Evolutionary conservation across 2,329 filamentous ascomycete genomes (phyloP).

Genomic region (Knufia fluminis): DNA sequence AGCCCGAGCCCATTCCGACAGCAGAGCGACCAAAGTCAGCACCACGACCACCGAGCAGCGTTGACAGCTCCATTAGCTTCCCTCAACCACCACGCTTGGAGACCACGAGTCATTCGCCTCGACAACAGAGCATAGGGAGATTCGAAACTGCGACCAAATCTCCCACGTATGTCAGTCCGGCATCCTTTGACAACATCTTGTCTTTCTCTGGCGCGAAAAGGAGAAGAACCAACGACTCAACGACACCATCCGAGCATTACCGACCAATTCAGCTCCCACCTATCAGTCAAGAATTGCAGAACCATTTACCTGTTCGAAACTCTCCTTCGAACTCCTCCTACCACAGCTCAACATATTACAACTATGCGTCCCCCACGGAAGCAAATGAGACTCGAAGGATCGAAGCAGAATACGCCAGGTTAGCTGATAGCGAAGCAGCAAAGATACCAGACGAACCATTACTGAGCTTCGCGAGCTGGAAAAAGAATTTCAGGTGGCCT

Average conservation of each 20-base stretch:
- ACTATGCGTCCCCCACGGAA: slow-evolving; percentile 7
- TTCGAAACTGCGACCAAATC: slow-evolving; percentile 12
- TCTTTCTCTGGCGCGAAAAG: not conserved
- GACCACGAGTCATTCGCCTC: slow-evolving; percentile 11
- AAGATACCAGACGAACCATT: slow-evolving; percentile 17
- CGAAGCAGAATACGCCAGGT: slow-evolving; percentile 20
- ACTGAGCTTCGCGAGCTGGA: slow-evolving; percentile 20
- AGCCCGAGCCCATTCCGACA: not conserved
- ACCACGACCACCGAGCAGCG: slow-evolving; percentile 10
- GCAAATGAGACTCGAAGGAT: slow-evolving; percentile 16
- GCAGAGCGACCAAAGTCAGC: slow-evolving; percentile 11
- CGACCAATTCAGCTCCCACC: slow-evolving; percentile 16
- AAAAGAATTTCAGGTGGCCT: slow-evolving; percentile 22
- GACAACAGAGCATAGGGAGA: slow-evolving; percentile 9
- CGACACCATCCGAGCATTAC: not conserved
- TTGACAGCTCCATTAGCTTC: slow-evolving; percentile 7
- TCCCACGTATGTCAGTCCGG: slow-evolving; percentile 14
- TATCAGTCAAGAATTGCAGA: slow-evolving; percentile 10
- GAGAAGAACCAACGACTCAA: slow-evolving; percentile 11
- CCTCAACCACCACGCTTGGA: slow-evolving; percentile 8
- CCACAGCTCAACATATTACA: not conserved
- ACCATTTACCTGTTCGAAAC: not conserved
- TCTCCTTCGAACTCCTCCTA: not conserved
- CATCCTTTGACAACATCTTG: slow-evolving; percentile 8
- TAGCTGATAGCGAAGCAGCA: slow-evolving; percentile 20